A percentile compares a stretch with the other conserved stretches of the same genome.
Conservation (phyloP, 2,329 filamentous ascomycete genomes). For the Trichophyton simii region DNA sequence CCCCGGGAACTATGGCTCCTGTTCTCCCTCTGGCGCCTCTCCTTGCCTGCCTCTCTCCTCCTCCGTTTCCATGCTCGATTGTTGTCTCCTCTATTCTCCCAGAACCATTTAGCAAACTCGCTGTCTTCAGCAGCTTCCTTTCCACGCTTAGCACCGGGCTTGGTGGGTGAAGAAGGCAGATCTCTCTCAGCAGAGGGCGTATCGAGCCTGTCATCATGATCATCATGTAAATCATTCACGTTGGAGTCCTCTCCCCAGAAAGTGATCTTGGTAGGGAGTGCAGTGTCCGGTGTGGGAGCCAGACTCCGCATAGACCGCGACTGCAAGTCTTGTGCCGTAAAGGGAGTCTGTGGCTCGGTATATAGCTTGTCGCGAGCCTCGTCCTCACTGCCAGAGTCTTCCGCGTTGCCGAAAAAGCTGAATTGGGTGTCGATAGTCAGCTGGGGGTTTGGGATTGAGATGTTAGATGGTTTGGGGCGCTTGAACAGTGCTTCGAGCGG, state of each 20-base stretch:
- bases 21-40: constrained; percentile 48
- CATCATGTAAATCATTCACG: constrained; percentile 14
- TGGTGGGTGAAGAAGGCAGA: constrained; percentile 6
- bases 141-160: constrained; percentile 14
- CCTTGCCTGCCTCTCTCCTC: constrained; percentile 47
- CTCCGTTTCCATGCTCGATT: constrained; percentile 43
- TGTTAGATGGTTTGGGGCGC: constrained; percentile 36
- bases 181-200: constrained; percentile 18
- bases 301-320: constrained; percentile 59
- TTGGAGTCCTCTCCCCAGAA: constrained; percentile 19
- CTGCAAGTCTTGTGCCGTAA: constrained; percentile 64
- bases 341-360: constrained; percentile 61
- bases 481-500: constrained; percentile 92
- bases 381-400: constrained; percentile 35
- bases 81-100: constrained; percentile 39
- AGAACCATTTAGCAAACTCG: constrained; percentile 52
- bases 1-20: constrained; percentile 33
- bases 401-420: constrained; percentile 61
- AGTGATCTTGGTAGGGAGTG: constrained; percentile 46
- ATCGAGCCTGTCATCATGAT: constrained; percentile 4
- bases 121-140: constrained; percentile 34
- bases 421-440: constrained; percentile 48
- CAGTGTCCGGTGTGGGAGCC: constrained; percentile 89
- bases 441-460: constrained; percentile 20
- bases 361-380: constrained; percentile 34